These are phyloP conservation scores for Inonotus obliquus DNA, from an alignment of 1,284 basidiomycete genomes.

Conservation along the genomic window DNA sequence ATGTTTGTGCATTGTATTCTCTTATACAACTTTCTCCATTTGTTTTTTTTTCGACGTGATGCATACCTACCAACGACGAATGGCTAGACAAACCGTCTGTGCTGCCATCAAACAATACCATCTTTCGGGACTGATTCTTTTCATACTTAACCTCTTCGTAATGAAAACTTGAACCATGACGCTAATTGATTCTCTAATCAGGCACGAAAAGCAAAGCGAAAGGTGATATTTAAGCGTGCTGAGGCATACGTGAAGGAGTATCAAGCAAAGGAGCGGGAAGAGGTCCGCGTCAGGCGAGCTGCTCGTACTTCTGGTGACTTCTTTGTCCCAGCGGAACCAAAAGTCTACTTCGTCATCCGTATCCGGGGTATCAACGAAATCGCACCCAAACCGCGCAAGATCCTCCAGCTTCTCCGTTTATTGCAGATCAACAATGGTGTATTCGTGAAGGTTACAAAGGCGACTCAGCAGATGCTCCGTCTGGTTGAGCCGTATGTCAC, in stretches of 20 bases:
- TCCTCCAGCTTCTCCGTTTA: conserved; percentile 96
- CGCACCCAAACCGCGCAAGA: conserved; percentile 98
- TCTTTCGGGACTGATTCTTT: conserved; percentile 90
- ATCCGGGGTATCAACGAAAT: conserved; percentile 99
- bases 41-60: conserved; percentile 54
- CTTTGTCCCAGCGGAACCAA: conserved; percentile 95
- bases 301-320: conserved; percentile 94
- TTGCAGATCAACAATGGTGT: conserved; percentile 99
- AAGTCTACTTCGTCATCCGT: conserved; percentile 97
- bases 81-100: conserved; percentile 68
- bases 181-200: conserved; percentile 33
- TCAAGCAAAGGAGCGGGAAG: conserved; percentile 88
- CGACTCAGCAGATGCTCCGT: conserved; percentile 97
- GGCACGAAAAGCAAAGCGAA: conserved; percentile 89
- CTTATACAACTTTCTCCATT: conserved; percentile 16
- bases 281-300: conserved; percentile 91
- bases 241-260: conserved; percentile 99
- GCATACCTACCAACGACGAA: conserved; percentile 67
- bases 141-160: conserved; percentile 7
- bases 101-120: conserved; percentile 87
- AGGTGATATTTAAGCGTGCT: conserved; percentile 99
- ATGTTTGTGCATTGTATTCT: conserved; percentile 28
- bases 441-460: conserved; percentile 96
- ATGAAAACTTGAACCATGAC: conserved; percentile 2
- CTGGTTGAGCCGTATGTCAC: conserved; percentile 97